Conservation (phyloP, 805 yeast genomes). For the Barnettozyma wickerhamii region DNA sequence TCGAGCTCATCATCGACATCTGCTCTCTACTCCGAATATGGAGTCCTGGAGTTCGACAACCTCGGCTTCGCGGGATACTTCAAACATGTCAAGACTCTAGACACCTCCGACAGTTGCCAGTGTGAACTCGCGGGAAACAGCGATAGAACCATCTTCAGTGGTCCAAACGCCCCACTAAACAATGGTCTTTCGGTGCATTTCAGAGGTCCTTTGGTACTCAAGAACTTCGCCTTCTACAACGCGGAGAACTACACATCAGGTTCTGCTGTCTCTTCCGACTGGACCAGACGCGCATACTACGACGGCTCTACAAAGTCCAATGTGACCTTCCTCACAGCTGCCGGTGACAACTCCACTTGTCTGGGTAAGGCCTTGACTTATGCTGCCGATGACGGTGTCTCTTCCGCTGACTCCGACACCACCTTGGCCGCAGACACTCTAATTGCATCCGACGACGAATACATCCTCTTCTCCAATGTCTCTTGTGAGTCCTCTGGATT, state of each 20-base stretch:
- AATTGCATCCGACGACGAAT: conserved; percentile 56
- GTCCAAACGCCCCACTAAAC: conserved; percentile 61
- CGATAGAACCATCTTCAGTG: conserved; percentile 42
- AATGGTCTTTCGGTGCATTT: conserved; percentile 72
- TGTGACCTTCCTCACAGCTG: conserved; percentile 62
- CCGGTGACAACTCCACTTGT: conserved; percentile 58
- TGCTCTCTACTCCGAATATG: conserved; percentile 24
- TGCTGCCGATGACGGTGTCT: conserved; percentile 53
- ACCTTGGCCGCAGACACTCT: conserved; percentile 41
- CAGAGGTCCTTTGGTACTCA: conserved; percentile 66
- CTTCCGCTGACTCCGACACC: conserved; percentile 32
- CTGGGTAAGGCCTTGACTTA: conserved; percentile 65
- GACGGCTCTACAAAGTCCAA: conserved; percentile 53
- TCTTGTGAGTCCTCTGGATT: conserved; percentile 54
- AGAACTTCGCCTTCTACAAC: conserved; percentile 59
- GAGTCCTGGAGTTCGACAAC: conserved; percentile 46
- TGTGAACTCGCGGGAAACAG: conserved; percentile 44
- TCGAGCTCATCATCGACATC: conserved; percentile 9
- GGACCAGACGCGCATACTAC: conserved; percentile 61
- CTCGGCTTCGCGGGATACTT: conserved; percentile 54
- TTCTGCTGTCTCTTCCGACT: conserved; percentile 35
- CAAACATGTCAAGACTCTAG: conserved; percentile 41
- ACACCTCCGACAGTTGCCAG: conserved; percentile 35
- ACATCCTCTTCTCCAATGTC: conserved; percentile 52
- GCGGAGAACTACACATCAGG: conserved; percentile 36